Base-by-base conservation (phyloP, 495 filamentous ascomycete genomes). In the Aspergillus leporis region DNA sequence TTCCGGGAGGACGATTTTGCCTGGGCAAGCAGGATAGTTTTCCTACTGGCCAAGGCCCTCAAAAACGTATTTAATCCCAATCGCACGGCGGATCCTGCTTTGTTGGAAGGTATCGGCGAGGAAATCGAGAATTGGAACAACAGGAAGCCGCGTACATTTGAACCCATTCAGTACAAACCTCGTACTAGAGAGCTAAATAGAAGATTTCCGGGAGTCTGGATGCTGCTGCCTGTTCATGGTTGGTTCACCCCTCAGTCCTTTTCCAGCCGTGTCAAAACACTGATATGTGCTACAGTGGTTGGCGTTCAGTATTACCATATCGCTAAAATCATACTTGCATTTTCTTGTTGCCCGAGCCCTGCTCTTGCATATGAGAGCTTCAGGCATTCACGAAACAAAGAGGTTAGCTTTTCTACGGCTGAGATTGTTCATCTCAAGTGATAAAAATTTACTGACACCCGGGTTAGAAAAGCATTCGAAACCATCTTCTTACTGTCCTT, bases 241-340 rank as follows among this genome's bases (percentile, higher is more conserved):
- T 45, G 21, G 58, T 50, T 47, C 14, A 3, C 40, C 12, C 40
- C 13, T 36, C 30, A 0, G 23, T 5, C 3, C 5, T 40, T 53
- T 25, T 32, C 12, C 13, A 10, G 8, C 34, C 21, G 14, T 52
- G 2, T 25, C 4, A 48, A 36, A 13, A 41, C 30, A 38, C 43
- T 22, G 32, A 31, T 31, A 5, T 47, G 19, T 2, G 22, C 19
- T 31, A 1, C 23, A 72, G 70, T 68, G 25, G 57, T 72, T 52
- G 68, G 70, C 18, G 36, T 70, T 9, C 70, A 73, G 55, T 73
- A 70, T 40, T 73, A 67, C 31, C 66, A 73, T 31, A 63, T 73
- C 28, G 68, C 70, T 4, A 70, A 69, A 54, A 73, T 73, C 30
- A 54, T 70, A 5, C 48, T 70, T 16, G 64, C 62, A 18, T 53